phyloP scores from a whole-genome alignment of 73 alveolate genomes.

The Paramecium sexaurelia region DNA sequence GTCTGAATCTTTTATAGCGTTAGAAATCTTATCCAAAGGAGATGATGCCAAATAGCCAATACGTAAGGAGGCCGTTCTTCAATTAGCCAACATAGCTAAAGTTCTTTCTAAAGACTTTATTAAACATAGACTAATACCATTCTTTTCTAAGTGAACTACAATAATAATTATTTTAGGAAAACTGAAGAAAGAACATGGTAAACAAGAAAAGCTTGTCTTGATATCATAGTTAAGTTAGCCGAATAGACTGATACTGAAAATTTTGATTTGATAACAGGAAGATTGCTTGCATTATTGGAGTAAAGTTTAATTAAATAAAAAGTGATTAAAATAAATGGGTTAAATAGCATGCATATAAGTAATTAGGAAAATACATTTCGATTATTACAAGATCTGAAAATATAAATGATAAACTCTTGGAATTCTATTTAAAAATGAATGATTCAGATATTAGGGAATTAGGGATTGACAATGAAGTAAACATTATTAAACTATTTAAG shows the following conservation, averaged over 20 bases:
- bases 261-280: conserved; percentile 41
- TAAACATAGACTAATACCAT: conserved; percentile 30
- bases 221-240: conserved; percentile 77
- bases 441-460: background rate
- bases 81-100: background rate
- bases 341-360: conserved; percentile 77
- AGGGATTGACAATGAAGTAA: conserved; percentile 1
- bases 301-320: conserved; percentile 66
- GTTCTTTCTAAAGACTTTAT: conserved; percentile 14
- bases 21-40: conserved; percentile 47
- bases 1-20: conserved; percentile 21
- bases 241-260: conserved; percentile 70
- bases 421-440: conserved; percentile 9
- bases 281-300: conserved; percentile 68
- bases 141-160: background rate
- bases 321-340: conserved; percentile 82
- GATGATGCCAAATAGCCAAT: conserved; percentile 44
- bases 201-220: conserved; percentile 88
- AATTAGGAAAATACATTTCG: conserved; percentile 73
- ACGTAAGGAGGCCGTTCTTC: conserved; percentile 22
- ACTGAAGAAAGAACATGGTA: conserved; percentile 87
- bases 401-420: conserved; percentile 16
- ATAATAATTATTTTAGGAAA: background rate
- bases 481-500: background rate
- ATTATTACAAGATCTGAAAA: background rate